A percentile compares a stretch with the other conserved stretches of the same genome.
Conservation (phyloP, 2,329 filamentous ascomycete species). For the Cordyceps tenuipes region DNA sequence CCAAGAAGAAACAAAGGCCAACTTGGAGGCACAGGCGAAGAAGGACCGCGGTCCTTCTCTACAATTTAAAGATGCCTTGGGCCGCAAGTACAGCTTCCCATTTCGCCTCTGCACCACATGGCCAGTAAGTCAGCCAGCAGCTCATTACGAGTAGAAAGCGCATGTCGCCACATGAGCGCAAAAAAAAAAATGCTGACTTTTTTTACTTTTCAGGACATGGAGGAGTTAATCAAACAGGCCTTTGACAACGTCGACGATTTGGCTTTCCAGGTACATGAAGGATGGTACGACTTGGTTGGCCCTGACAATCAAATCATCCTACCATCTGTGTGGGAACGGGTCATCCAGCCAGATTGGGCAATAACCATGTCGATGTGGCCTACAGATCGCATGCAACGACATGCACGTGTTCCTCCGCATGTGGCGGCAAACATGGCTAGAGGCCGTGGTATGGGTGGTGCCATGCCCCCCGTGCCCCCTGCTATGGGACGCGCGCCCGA, state of each 20-base stretch:
- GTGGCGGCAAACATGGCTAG: slow-evolving; percentile 11
- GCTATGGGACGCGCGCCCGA: slow-evolving; percentile 12
- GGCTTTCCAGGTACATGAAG: slow-evolving; percentile 65
- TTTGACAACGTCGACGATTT: slow-evolving; percentile 72
- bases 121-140: slow-evolving; percentile 49
- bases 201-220: slow-evolving; percentile 61
- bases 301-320: slow-evolving; percentile 78
- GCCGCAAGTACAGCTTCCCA: slow-evolving; percentile 86
- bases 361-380: slow-evolving; percentile 54
- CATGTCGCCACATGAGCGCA: neutral
- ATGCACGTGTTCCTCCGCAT: neutral
- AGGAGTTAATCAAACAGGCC: slow-evolving; percentile 76
- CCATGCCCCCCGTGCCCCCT: neutral
- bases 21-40: slow-evolving; percentile 38
- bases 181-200: neutral
- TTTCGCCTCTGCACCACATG: slow-evolving; percentile 79
- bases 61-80: slow-evolving; percentile 85
- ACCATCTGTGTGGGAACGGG: slow-evolving; percentile 69
- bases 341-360: slow-evolving; percentile 61
- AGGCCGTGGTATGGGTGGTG: neutral
- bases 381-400: slow-evolving; percentile 28
- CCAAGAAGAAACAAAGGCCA: slow-evolving; percentile 46
- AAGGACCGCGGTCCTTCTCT: slow-evolving; percentile 60
- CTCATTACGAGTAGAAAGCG: neutral
- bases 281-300: slow-evolving; percentile 72